Percentiles rank a stretch among this genome's conserved stretches.
Conservation (phyloP, 176 grass and related monocot genomes). For the Panicum miliaceum region DNA sequence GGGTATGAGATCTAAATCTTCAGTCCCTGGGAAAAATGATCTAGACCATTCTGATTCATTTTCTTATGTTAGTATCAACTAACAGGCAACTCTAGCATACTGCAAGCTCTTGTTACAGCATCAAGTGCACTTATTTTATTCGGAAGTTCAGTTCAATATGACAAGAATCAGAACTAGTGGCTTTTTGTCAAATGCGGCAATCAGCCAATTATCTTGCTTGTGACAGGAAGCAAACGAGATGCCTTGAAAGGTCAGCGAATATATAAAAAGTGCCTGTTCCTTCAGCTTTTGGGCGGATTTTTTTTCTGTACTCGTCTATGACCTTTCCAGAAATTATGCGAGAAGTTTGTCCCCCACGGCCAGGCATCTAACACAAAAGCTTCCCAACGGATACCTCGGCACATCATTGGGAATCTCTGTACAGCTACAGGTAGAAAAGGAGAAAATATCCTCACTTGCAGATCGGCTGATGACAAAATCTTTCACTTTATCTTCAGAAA, state of each 20-base stretch:
- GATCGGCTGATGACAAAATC: constrained; percentile 80
- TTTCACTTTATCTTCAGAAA: constrained; percentile 85
- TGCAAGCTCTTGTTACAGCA: not conserved
- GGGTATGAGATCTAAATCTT: too few species aligned
- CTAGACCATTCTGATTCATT: too few species aligned
- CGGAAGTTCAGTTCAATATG: not conserved
- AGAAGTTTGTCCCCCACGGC: constrained; percentile 18
- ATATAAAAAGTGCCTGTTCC: constrained; percentile 56
- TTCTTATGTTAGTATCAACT: not conserved
- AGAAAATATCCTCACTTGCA: constrained; percentile 52
- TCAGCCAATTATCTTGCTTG: not conserved
- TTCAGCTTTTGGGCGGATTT: constrained; percentile 73
- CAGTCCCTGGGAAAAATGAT: too few species aligned
- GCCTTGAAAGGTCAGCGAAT: not conserved
- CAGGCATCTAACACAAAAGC: constrained; percentile 39
- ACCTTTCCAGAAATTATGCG: constrained; percentile 68
- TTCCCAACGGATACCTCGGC: not conserved
- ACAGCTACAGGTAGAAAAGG: not conserved
- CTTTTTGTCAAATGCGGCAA: not conserved
- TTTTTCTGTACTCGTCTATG: constrained; percentile 69
- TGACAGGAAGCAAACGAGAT: not conserved
- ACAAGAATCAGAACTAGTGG: too few species aligned
- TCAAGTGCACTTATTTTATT: not conserved
- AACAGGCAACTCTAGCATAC: not conserved
- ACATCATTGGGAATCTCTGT: not conserved